Evolutionary conservation across 106 monocot species (phyloP).

Genomic region (Acanthochlamys bracteata): DNA sequence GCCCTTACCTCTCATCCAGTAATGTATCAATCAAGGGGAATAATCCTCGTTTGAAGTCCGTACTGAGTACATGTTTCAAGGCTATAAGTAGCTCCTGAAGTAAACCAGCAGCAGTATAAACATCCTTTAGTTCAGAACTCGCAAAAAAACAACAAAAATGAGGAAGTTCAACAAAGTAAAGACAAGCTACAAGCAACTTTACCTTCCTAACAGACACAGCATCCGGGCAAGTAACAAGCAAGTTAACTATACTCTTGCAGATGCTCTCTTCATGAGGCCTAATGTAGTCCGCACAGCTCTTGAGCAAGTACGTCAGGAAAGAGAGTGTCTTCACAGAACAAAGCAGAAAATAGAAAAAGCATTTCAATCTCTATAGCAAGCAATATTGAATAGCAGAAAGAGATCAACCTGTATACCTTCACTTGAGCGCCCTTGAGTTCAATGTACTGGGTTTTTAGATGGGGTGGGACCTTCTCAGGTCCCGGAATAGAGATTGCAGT

Average conservation of each 20-base stretch:
- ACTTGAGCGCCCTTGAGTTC: constrained; percentile 96
- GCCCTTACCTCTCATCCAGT: constrained; percentile 81
- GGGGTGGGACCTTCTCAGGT: constrained; percentile 71
- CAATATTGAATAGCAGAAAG: no score
- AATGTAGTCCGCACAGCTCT: constrained; percentile 79
- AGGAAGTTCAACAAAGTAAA: neutral
- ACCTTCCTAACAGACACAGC: constrained; percentile 93
- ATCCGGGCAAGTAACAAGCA: constrained; percentile 98
- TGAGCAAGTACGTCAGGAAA: constrained; percentile 87
- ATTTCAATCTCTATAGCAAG: no score
- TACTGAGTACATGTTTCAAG: constrained; percentile 90
- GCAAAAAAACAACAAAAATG: neutral
- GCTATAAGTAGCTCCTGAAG: constrained; percentile 84
- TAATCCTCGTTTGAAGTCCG: constrained; percentile 81
- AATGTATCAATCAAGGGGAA: constrained; percentile 98
- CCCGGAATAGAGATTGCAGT: constrained; percentile 80
- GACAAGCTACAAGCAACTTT: neutral
- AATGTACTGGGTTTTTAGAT: constrained; percentile 62
- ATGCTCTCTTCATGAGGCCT: constrained; percentile 90
- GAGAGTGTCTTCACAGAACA: constrained; percentile 61
- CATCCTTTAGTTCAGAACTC: no score
- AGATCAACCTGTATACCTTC: constrained; percentile 42
- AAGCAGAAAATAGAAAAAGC: neutral
- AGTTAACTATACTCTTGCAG: constrained; percentile 94
- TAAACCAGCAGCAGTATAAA: neutral